These are phyloP conservation scores for Fusarium annulatum DNA, from an alignment of 2,329 filamentous ascomycete genomes.

Conservation along the genomic window DNA sequence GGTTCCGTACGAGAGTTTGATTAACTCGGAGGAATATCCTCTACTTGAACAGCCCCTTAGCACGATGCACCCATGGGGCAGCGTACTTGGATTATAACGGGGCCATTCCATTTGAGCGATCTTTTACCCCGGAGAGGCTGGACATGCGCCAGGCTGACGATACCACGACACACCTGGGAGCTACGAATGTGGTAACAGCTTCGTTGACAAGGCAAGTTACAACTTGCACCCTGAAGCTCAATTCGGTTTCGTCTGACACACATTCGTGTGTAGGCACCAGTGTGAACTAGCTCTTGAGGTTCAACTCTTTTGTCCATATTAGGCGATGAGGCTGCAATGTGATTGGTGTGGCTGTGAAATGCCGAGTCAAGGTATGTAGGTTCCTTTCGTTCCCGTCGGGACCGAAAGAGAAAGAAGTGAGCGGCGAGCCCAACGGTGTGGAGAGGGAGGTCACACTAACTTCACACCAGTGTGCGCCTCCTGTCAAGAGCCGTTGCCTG, in stretches of 20 bases:
- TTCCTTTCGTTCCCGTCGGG: slow-evolving; percentile 43
- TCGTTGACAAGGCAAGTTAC: not conserved
- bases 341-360: slow-evolving; percentile 35
- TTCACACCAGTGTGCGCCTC: slow-evolving; percentile 13
- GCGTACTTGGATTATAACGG: not conserved
- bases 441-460: slow-evolving; percentile 21
- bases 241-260: not conserved
- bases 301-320: slow-evolving; percentile 15
- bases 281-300: not conserved
- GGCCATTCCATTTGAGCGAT: not conserved
- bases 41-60: slow-evolving; percentile 14
- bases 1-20: slow-evolving; percentile 28
- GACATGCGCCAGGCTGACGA: not conserved
- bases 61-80: slow-evolving; percentile 2
- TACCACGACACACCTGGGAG: not conserved
- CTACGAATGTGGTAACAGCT: not conserved
- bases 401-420: slow-evolving; percentile 34
- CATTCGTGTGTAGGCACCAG: not conserved
- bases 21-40: slow-evolving; percentile 31
- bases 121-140: not conserved
- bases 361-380: slow-evolving; percentile 37
- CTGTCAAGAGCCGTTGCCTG: slow-evolving; percentile 11
- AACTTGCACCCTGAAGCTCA: not conserved
- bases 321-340: slow-evolving; percentile 2
- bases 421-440: slow-evolving; percentile 40